Evolutionary conservation across 2,329 filamentous ascomycete species (phyloP).

Genomic region (Cordyceps fumosorosea): DNA sequence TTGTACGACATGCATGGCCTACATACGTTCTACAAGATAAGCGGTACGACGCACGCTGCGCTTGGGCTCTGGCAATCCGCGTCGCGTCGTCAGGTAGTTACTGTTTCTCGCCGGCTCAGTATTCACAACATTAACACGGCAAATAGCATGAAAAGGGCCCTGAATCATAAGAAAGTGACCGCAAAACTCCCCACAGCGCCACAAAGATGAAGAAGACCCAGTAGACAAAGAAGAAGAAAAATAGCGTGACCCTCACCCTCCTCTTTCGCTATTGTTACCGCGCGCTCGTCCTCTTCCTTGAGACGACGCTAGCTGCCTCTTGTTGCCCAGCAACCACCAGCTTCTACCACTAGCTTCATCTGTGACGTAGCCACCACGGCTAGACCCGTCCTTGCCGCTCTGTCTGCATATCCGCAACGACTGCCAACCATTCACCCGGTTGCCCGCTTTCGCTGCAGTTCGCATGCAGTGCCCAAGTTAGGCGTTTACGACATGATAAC

Average conservation of each 20-base stretch:
- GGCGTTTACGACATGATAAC: background rate
- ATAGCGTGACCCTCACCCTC: background rate
- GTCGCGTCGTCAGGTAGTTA: background rate
- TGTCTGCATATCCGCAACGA: background rate
- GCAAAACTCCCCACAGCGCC: background rate
- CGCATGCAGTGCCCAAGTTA: too few species aligned
- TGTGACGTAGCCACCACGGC: conserved; percentile 8
- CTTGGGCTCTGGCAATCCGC: background rate
- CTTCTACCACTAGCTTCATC: background rate
- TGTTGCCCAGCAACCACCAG: conserved; percentile 5
- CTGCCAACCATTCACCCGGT: background rate
- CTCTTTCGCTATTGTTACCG: background rate
- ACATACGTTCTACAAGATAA: background rate
- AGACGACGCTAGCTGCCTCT: background rate
- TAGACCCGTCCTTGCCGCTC: conserved; percentile 9
- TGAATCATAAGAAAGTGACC: background rate
- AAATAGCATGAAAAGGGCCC: background rate
- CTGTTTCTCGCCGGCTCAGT: background rate
- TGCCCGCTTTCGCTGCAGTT: too few species aligned
- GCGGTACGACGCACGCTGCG: background rate
- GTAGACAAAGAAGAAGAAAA: background rate
- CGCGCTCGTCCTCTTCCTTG: background rate
- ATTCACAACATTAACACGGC: background rate
- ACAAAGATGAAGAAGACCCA: background rate
- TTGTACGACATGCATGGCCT: background rate